Evolutionary conservation across 495 filamentous ascomycete genomes (phyloP).

Genomic region (Aspergillus bertholletiae): DNA sequence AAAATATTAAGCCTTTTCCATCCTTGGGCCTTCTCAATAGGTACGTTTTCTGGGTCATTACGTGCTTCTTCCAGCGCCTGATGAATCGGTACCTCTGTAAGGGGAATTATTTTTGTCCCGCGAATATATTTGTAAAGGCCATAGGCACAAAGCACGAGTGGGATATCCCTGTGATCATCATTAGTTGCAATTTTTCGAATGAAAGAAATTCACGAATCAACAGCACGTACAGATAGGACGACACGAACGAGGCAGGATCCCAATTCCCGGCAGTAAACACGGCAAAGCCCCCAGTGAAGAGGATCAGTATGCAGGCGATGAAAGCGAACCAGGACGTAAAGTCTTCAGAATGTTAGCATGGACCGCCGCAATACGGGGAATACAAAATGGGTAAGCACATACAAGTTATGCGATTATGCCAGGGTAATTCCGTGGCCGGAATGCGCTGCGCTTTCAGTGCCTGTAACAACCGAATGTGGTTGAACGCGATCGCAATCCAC

Average conservation of each 20-base stretch:
- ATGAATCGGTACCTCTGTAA: constrained; percentile 28
- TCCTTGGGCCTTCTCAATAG: constrained; percentile 15
- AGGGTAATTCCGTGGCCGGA: constrained; percentile 43
- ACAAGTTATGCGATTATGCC: constrained; percentile 37
- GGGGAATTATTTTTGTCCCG: constrained; percentile 29
- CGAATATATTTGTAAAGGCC: constrained; percentile 38
- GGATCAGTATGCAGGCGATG: constrained; percentile 48
- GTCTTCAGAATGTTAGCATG: constrained; percentile 29
- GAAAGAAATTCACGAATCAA: neutral
- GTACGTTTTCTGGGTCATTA: constrained; percentile 30
- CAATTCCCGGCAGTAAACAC: constrained; percentile 51
- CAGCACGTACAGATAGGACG: constrained; percentile 32
- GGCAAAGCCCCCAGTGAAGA: constrained; percentile 57
- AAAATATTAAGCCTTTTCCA: constrained; percentile 28
- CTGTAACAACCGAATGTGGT: constrained; percentile 55
- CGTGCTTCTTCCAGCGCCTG: constrained; percentile 30
- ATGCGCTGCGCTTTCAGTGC: constrained; percentile 50
- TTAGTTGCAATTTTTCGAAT: neutral
- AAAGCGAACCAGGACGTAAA: constrained; percentile 49
- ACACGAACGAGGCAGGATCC: constrained; percentile 31
- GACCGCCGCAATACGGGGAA: too few species aligned
- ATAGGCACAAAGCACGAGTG: constrained; percentile 40
- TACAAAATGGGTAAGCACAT: too few species aligned
- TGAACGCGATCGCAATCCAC: constrained; percentile 52
- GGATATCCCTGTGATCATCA: constrained; percentile 29